phyloP scores from a whole-genome alignment of 306 rosid species.

The Casuarina glauca region DNA sequence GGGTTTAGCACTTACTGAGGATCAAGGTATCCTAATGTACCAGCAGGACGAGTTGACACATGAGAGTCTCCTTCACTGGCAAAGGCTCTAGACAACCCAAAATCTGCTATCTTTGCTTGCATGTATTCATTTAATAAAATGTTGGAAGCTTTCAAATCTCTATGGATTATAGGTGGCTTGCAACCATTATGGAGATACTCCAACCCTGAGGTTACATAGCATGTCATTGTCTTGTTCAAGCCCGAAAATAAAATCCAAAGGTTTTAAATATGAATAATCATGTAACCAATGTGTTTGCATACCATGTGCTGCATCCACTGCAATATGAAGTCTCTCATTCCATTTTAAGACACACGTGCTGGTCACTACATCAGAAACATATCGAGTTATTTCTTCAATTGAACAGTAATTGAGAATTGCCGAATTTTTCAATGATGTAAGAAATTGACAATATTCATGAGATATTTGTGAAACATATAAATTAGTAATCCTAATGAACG shows the following conservation, averaged over 20 bases:
- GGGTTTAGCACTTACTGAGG: too few species aligned
- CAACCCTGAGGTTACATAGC: not conserved
- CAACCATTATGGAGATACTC: constrained; percentile 30
- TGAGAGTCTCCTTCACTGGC: not conserved
- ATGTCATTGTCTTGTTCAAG: too few species aligned
- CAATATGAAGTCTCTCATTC: not conserved
- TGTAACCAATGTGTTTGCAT: not conserved
- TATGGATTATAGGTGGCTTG: constrained; percentile 1
- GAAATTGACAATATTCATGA: too few species aligned
- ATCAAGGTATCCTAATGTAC: not conserved
- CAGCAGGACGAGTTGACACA: constrained; percentile 8
- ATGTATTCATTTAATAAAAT: constrained; percentile 28
- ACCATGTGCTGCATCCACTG: constrained; percentile 31
- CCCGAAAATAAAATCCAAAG: too few species aligned
- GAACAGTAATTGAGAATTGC: too few species aligned
- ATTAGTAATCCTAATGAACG: too few species aligned
- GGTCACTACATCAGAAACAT: too few species aligned
- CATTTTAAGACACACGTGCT: too few species aligned
- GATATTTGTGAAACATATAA: too few species aligned
- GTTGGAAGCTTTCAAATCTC: constrained; percentile 17
- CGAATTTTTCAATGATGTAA: too few species aligned
- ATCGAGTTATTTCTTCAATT: too few species aligned
- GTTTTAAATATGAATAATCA: too few species aligned
- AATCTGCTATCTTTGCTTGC: constrained; percentile 40
- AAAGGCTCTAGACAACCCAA: not conserved